Evolutionary conservation across 768 basidiomycete species (phyloP), one percentile per base, ranked within the genome.

Genomic region (Lanmaoa rubissima): DNA sequence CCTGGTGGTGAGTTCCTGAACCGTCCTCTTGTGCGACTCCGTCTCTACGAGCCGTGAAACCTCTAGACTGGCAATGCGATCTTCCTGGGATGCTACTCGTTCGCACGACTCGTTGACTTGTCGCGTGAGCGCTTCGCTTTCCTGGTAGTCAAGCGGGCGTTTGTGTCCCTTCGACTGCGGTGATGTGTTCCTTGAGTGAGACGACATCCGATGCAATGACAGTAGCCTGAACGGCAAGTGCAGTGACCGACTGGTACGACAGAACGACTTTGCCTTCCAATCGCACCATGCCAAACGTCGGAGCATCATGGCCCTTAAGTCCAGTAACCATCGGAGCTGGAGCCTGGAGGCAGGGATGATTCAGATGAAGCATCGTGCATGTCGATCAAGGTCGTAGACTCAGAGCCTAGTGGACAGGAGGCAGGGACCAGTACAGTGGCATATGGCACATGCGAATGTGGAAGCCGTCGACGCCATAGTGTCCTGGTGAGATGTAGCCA

Each of bases 101-200:
- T 54, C 42, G 50, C 36, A 44, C 38, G 68, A 39, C 3, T 43
- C 49, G 14, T 38, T 32, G 26, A 65, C 39, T 31, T 46, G 59
- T 48, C 39, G 55, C 13, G 14, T n/a, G 36, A 54, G 42, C 12
- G 21, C 43, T 14, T 54, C 51, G 5, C 28, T 45, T 7, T 49
- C 51, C 38, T 44, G 51, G 12, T 35, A 42, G 2, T n/a, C 26
- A 19, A 19, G 31, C 36, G 1, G 38, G 42, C 5, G 52, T 2
- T 39, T 36, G 54, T 0, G 35, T 48, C 7, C 48, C 49, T 45
- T 67, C 63, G 42, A 61, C 48, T 4, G 28, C 41, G n/a, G 50
- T 35, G 19, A 63, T 21, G 16, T 61, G 59, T 52, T 61, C 52
- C 55, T 56, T 57, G 49, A 65, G 61, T 0, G 57, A 41, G 13